A percentile compares a stretch with the other conserved stretches of the same genome.
Evolutionary conservation across 805 yeast genomes (phyloP).

Genomic region (Phaffomyces thermotolerans): DNA sequence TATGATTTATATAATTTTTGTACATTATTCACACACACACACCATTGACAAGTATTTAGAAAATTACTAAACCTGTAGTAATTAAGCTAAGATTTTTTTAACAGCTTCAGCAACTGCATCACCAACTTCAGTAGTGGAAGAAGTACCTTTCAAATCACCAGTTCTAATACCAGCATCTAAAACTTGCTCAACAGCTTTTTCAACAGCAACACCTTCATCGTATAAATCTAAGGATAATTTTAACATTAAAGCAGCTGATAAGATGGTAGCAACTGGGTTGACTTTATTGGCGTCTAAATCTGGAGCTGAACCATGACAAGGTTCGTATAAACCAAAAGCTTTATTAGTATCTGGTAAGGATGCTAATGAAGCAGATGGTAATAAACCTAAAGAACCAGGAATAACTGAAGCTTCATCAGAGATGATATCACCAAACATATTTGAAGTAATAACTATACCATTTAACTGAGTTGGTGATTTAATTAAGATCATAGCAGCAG

Average conservation of each 20-base stretch:
- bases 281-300: constrained; percentile 84
- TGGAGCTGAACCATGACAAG: constrained; percentile 98
- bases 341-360: constrained; percentile 92
- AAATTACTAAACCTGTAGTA: not conserved
- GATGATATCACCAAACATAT: constrained; percentile 98
- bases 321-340: constrained; percentile 96
- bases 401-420: constrained; percentile 97
- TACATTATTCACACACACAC: not conserved
- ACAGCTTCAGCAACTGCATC: constrained; percentile 83
- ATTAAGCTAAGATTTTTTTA: constrained; percentile 38
- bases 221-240: constrained; percentile 77
- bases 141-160: constrained; percentile 83
- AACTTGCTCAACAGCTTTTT: constrained; percentile 77
- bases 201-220: constrained; percentile 83
- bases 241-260: constrained; percentile 97
- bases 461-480: constrained; percentile 87
- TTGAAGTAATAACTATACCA: constrained; percentile 87
- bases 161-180: constrained; percentile 83
- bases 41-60: not conserved
- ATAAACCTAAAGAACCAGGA: constrained; percentile 93
- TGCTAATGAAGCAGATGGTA: constrained; percentile 92
- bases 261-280: constrained; percentile 90
- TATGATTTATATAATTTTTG: not conserved
- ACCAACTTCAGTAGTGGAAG: constrained; percentile 84
- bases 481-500: constrained; percentile 97